These are phyloP conservation scores for Fistulinella staudtii DNA, from an alignment of 1,284 basidiomycete species.

Conservation along the genomic window DNA sequence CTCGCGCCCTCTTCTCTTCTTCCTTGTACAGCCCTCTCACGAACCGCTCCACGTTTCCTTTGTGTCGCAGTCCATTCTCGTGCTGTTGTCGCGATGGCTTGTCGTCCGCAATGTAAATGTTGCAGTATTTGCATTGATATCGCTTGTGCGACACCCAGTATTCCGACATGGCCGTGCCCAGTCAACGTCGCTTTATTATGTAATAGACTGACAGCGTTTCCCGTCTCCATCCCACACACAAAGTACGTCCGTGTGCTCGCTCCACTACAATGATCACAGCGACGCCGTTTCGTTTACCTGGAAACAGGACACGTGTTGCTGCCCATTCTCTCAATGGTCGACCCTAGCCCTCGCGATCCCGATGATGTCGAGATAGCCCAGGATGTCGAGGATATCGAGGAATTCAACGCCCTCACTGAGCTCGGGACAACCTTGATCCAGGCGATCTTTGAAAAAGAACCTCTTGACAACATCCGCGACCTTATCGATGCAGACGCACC, in stretches of 20 bases:
- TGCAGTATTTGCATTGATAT: constrained; percentile 86
- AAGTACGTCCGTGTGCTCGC: not conserved
- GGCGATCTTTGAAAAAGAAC: constrained; percentile 50
- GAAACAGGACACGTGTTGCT: no score
- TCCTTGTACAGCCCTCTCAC: constrained; percentile 90
- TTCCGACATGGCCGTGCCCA: constrained; percentile 60
- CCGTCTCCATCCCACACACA: not conserved
- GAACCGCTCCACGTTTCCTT: constrained; percentile 90
- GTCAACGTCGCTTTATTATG: constrained; percentile 14
- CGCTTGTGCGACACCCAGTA: constrained; percentile 85
- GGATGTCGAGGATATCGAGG: constrained; percentile 31
- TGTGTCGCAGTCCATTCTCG: constrained; percentile 91
- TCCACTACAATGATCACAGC: not conserved
- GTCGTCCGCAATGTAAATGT: constrained; percentile 90
- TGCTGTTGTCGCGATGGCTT: constrained; percentile 90
- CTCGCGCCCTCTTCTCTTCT: constrained; percentile 86
- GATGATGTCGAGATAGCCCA: constrained; percentile 14
- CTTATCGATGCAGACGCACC: constrained; percentile 75
- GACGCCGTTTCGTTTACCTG: no score
- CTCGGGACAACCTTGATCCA: constrained; percentile 58
- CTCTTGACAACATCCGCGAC: constrained; percentile 46
- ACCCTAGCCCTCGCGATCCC: not conserved
- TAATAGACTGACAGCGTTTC: constrained; percentile 10
- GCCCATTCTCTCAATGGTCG: not conserved
- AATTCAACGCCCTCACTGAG: constrained; percentile 43